Percentiles rank a stretch among this genome's conserved stretches.
These are phyloP conservation scores for Sideroxylon spinosum DNA, from an alignment of 179 eudicot genomes.

Conservation along the genomic window DNA sequence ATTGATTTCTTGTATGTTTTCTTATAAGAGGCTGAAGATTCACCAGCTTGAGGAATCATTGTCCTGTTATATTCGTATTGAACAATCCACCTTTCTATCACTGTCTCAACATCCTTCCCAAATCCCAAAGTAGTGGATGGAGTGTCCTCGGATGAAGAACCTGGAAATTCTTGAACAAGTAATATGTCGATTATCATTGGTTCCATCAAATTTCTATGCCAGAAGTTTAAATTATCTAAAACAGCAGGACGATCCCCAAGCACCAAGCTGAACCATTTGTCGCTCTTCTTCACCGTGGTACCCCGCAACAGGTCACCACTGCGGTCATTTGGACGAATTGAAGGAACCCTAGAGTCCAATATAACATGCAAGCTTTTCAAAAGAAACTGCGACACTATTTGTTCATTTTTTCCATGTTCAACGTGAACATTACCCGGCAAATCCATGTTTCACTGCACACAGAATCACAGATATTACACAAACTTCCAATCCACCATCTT, in stretches of 20 bases:
- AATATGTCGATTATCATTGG: constrained; percentile 87
- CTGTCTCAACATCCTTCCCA: constrained; percentile 56
- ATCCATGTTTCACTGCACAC: constrained; percentile 34
- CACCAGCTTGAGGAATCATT: constrained; percentile 39
- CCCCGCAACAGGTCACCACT: constrained; percentile 33
- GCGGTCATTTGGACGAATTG: constrained; percentile 40
- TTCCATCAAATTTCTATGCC: constrained; percentile 83
- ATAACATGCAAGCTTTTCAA: constrained; percentile 74
- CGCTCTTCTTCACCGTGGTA: constrained; percentile 49
- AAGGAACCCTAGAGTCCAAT: constrained; percentile 84
- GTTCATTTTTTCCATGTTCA: constrained; percentile 73
- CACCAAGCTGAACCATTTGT: constrained; percentile 83
- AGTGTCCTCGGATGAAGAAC: constrained; percentile 25
- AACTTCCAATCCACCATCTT: neutral
- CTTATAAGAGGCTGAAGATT: constrained; percentile 53
- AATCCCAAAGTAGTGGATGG: constrained; percentile 23
- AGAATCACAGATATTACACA: neutral
- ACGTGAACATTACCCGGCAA: constrained; percentile 47
- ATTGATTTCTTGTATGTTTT: constrained; percentile 84
- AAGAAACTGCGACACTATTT: constrained; percentile 80
- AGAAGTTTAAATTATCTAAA: constrained; percentile 66
- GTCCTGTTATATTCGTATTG: constrained; percentile 60
- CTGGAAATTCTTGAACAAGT: constrained; percentile 46
- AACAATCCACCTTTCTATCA: constrained; percentile 91
- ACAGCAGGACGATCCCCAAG: constrained; percentile 88